Conservation (phyloP, 306 rosid genomes). For the Castanea crenata region DNA sequence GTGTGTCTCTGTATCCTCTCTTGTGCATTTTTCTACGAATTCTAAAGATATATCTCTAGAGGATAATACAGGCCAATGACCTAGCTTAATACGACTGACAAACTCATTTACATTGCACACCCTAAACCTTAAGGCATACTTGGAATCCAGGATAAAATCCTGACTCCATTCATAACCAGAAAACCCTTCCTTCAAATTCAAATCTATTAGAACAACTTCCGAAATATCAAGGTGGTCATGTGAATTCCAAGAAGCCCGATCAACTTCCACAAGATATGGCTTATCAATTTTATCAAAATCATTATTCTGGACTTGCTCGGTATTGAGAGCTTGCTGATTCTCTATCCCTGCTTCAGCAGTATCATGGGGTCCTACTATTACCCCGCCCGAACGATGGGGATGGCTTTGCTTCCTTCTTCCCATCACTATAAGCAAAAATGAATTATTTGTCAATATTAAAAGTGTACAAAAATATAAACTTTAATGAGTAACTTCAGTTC, state of each 20-base stretch:
- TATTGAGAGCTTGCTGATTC: conserved; percentile 28
- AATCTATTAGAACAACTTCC: conserved; percentile 64
- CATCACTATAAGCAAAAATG: conserved; percentile 40
- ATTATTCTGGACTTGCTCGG: conserved; percentile 34
- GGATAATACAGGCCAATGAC: conserved; percentile 86
- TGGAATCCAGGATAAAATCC: conserved; percentile 42
- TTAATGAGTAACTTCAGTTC: background rate
- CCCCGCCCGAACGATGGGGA: conserved; percentile 67
- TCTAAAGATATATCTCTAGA: conserved; percentile 63
- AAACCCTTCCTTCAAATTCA: conserved; percentile 52
- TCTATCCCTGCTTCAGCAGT: conserved; percentile 41
- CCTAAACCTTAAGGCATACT: conserved; percentile 60
- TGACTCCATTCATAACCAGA: conserved; percentile 40
- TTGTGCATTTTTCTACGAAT: conserved; percentile 39
- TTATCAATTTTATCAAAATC: conserved; percentile 30
- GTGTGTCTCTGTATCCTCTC: conserved; percentile 31
- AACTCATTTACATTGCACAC: conserved; percentile 49
- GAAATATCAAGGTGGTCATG: conserved; percentile 76
- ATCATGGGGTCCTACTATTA: conserved; percentile 35
- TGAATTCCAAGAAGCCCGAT: conserved; percentile 49
- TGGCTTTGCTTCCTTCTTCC: conserved; percentile 76
- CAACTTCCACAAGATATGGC: conserved; percentile 76
- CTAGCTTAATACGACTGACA: conserved; percentile 64
- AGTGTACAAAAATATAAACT: background rate
- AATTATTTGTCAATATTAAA: background rate